Evolutionary conservation across 305 asterid species (phyloP), one percentile per base, ranked within the genome.

Genomic region (Plantago lanceolata): DNA sequence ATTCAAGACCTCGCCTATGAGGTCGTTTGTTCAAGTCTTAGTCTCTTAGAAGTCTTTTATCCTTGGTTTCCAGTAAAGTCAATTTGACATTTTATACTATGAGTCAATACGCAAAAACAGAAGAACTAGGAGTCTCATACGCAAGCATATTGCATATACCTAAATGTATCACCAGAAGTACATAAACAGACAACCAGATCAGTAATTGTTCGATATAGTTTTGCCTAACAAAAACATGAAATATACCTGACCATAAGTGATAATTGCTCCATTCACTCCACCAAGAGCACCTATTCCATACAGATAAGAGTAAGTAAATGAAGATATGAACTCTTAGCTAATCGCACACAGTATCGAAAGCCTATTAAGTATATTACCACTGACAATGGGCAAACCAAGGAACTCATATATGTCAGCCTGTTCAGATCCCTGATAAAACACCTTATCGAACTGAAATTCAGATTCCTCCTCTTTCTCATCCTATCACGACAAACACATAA

Each of bases 201-300:
- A 3, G 8, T 53, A 18, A 53, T 18, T 53, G 19, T 21, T 21
- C 18, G 19, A 54, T 48, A 65, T 8, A 5, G 35, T 13, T 40
- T 59, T 64, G 49, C 67, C 64, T 33, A 33, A 61, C 19, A 33
- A 50, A 55, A 70, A 54, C 62, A 73, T 50, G 54, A 79, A 57
- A 26, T 52, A 57, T 73, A 84, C 96, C 95, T 89, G 96, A 68
- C 96, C 96, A 19, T 83, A 89, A 35, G 88, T 87, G 72, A 89
- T 82, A 57, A 89, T 71, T 35, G 91, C 85, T 61, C 96, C 95
- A 74, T 85, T 87, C 74, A 80, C 75, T 67, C 88, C 94, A 76
- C 68, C 75, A 63, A 82, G 70, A 69, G 77, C 92, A 67, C 86
- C 96, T 87, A 83, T 64, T 68, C 59, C 67, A 40, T 21, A 59